These are phyloP conservation scores for Pseudoscleropodium purum DNA, from an alignment of 225 moss, liverwort and hornwort genomes.

Conservation along the genomic window DNA sequence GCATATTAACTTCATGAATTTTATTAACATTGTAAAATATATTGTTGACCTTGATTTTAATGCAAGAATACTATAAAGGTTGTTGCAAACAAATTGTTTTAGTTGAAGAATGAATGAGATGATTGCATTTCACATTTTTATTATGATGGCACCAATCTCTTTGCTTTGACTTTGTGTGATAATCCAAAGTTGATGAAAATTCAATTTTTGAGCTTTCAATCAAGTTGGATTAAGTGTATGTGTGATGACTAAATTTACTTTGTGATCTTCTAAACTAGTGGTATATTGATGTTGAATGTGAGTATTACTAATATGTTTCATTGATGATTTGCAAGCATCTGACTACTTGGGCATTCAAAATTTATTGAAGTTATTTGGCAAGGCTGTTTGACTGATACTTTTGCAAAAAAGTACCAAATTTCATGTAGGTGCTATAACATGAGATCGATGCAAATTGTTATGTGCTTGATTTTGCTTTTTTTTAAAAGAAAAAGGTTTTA, in stretches of 20 bases:
- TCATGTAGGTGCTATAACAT: neutral
- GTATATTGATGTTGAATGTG: neutral
- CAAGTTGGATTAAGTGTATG: neutral
- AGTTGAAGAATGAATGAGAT: neutral
- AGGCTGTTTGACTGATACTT: neutral
- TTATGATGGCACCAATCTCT: neutral
- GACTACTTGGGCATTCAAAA: neutral
- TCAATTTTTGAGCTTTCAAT: too few species aligned
- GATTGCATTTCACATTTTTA: neutral
- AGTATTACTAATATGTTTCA: too few species aligned
- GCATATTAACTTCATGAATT: neutral
- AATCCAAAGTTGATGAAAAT: neutral
- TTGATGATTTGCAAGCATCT: neutral
- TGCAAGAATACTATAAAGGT: too few species aligned
- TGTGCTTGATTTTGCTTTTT: neutral
- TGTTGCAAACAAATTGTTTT: neutral
- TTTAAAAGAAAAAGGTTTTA: neutral
- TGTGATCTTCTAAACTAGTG: neutral
- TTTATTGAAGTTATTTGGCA: neutral
- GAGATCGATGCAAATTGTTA: accelerated
- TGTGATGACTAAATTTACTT: neutral
- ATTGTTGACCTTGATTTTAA: neutral
- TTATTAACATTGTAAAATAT: neutral
- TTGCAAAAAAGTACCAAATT: neutral
- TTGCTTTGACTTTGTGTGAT: neutral